Evolutionary conservation across 2,329 filamentous ascomycete species (phyloP).

Genomic region (Drechslera avenae): DNA sequence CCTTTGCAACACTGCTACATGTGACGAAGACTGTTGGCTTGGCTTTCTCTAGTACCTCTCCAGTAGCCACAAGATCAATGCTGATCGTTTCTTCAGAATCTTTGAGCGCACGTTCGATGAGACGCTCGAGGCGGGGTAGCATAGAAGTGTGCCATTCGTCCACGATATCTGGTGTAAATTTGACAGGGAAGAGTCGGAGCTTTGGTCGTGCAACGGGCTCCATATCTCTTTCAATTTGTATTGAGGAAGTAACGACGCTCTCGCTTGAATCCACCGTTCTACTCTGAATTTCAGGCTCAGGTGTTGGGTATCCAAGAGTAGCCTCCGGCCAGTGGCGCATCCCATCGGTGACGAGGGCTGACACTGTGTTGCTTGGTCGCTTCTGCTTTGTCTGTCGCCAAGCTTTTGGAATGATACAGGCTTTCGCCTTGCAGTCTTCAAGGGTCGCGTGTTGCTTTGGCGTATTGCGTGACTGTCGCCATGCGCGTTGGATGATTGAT

Average conservation of each 20-base stretch:
- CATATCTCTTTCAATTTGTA: constrained; percentile 43
- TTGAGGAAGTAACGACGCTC: constrained; percentile 36
- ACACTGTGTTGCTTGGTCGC: constrained; percentile 36
- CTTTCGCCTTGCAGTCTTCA: constrained; percentile 47
- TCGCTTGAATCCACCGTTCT: constrained; percentile 26
- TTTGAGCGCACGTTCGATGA: constrained; percentile 71
- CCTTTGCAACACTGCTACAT: constrained; percentile 74
- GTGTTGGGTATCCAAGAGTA: constrained; percentile 41
- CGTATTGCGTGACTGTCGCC: constrained; percentile 31
- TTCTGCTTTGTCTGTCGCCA: constrained; percentile 46
- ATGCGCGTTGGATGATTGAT: constrained; percentile 44
- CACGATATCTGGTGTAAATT: constrained; percentile 66
- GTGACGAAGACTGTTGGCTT: constrained; percentile 77
- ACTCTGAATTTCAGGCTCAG: constrained; percentile 35
- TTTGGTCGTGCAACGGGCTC: constrained; percentile 39
- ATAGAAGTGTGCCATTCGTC: constrained; percentile 74
- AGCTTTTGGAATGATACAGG: constrained; percentile 45
- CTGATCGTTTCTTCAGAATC: constrained; percentile 78
- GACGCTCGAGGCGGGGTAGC: constrained; percentile 74
- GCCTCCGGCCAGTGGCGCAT: constrained; percentile 44
- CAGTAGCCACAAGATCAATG: constrained; percentile 76
- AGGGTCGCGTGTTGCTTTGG: constrained; percentile 30
- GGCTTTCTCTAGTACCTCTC: constrained; percentile 68
- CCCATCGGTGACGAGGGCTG: constrained; percentile 38
- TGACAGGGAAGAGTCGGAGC: constrained; percentile 50